Evolutionary conservation across 345 rosid species (phyloP).

Genomic region (Rhodamnia rubescens): DNA sequence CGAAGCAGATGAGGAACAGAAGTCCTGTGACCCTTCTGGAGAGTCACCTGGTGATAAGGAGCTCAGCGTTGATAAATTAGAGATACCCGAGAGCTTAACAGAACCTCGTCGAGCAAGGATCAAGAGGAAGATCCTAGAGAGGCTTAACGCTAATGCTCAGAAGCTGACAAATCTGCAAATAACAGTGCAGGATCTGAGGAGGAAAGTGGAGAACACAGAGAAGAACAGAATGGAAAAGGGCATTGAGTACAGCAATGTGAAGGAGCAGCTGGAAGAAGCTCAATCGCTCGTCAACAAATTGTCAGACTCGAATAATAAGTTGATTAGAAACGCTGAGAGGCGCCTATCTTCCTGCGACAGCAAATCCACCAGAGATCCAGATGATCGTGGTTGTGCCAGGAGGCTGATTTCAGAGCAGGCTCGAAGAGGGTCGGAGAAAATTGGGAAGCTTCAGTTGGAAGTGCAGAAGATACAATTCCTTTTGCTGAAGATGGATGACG

Average conservation of each 20-base stretch:
- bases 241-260: conserved; percentile 50
- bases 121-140: conserved; percentile 64
- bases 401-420: conserved; percentile 60
- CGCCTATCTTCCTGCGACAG: conserved; percentile 24
- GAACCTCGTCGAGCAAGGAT: conserved; percentile 50
- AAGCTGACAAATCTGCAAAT: conserved; percentile 74
- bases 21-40: conserved; percentile 17
- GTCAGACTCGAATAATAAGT: conserved; percentile 44
- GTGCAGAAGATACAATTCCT: conserved; percentile 79
- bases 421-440: conserved; percentile 72
- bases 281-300: conserved; percentile 52
- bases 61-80: conserved; percentile 58
- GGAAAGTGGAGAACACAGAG: conserved; percentile 56
- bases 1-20: conserved; percentile 18
- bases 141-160: conserved; percentile 75
- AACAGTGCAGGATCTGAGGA: conserved; percentile 69
- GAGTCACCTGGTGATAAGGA: conserved; percentile 59
- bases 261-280: conserved; percentile 71
- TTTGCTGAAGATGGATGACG: conserved; percentile 58
- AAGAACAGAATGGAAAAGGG: conserved; percentile 48
- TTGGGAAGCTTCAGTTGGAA: conserved; percentile 73
- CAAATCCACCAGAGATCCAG: conserved; percentile 22
- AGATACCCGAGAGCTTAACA: conserved; percentile 41
- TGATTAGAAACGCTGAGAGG: conserved; percentile 36
- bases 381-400: conserved; percentile 34